A percentile compares a stretch with the other conserved stretches of the same genome.
phyloP scores from a whole-genome alignment of 2,329 filamentous ascomycete species.

The Triangularia setosa region DNA sequence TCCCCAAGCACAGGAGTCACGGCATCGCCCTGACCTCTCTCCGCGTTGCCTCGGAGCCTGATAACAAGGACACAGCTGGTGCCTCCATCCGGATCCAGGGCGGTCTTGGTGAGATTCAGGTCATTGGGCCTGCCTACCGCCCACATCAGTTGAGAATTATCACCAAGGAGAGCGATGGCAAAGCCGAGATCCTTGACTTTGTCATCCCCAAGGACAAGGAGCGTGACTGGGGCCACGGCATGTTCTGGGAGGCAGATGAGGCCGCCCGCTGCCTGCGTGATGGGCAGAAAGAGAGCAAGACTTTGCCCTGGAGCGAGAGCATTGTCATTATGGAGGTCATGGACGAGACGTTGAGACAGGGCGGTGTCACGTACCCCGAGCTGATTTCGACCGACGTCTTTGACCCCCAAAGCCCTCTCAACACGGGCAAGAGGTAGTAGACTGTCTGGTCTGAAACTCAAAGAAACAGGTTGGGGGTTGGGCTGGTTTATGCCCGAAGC shows the following conservation, averaged over 20 bases:
- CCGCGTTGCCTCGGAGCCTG: slow-evolving; percentile 58
- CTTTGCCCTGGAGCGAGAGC: slow-evolving; percentile 70
- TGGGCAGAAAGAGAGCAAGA: slow-evolving; percentile 70
- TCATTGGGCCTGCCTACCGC: slow-evolving; percentile 66
- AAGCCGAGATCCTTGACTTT: slow-evolving; percentile 49
- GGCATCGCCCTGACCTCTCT: slow-evolving; percentile 68
- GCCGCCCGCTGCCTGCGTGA: slow-evolving; percentile 55
- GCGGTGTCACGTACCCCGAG: slow-evolving; percentile 51
- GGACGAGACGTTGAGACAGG: slow-evolving; percentile 53
- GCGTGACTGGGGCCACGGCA: slow-evolving; percentile 64
- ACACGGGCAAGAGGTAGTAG: slow-evolving; percentile 44
- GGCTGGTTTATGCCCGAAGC: background rate
- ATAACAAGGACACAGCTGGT: slow-evolving; percentile 54
- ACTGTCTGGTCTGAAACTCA: background rate
- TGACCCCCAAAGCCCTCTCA: slow-evolving; percentile 58
- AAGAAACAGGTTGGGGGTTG: background rate
- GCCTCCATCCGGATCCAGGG: slow-evolving; percentile 78
- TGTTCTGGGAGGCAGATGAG: slow-evolving; percentile 60
- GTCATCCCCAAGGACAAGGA: slow-evolving; percentile 49
- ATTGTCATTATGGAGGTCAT: slow-evolving; percentile 77
- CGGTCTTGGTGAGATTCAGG: slow-evolving; percentile 75
- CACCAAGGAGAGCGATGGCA: slow-evolving; percentile 44
- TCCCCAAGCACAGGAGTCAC: slow-evolving; percentile 65
- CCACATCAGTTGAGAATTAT: slow-evolving; percentile 65
- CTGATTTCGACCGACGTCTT: slow-evolving; percentile 55